Conservation (phyloP, 78 protist species). For the Thecamonas trahens region DNA sequence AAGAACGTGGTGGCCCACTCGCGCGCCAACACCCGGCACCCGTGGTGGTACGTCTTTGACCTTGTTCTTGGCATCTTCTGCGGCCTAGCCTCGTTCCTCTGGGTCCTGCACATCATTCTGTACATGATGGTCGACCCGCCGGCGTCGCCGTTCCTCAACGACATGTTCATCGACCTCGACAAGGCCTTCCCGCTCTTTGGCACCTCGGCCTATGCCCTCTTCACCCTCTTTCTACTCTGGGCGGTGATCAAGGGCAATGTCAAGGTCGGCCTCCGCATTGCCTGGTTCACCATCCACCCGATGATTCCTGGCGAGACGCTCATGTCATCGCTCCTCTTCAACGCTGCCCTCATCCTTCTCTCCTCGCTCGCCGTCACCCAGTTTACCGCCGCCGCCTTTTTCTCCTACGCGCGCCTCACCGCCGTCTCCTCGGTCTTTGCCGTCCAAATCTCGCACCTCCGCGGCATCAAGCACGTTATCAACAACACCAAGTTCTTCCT, state of each 20-base stretch:
- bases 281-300: constrained; percentile 47
- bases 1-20: constrained; percentile 28
- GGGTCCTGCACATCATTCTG: constrained; percentile 44
- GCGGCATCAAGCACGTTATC: neutral
- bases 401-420: constrained; percentile 28
- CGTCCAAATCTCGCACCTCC: constrained; percentile 20
- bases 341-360: constrained; percentile 32
- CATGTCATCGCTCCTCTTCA: constrained; percentile 67
- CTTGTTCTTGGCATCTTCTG: constrained; percentile 18
- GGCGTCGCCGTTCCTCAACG: constrained; percentile 29
- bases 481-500: neutral
- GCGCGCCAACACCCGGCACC: neutral
- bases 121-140: constrained; percentile 16
- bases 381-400: constrained; percentile 36
- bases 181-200: constrained; percentile 40
- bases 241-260: constrained; percentile 37
- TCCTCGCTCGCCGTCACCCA: constrained; percentile 42
- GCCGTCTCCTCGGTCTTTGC: constrained; percentile 18
- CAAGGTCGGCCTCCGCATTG: constrained; percentile 37
- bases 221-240: constrained; percentile 38
- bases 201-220: constrained; percentile 25
- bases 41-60: neutral
- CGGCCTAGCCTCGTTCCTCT: constrained; percentile 30
- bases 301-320: constrained; percentile 40
- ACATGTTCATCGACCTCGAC: constrained; percentile 24